Conservation (phyloP, 345 rosid species). For the Eucalyptus erythrocorys region DNA sequence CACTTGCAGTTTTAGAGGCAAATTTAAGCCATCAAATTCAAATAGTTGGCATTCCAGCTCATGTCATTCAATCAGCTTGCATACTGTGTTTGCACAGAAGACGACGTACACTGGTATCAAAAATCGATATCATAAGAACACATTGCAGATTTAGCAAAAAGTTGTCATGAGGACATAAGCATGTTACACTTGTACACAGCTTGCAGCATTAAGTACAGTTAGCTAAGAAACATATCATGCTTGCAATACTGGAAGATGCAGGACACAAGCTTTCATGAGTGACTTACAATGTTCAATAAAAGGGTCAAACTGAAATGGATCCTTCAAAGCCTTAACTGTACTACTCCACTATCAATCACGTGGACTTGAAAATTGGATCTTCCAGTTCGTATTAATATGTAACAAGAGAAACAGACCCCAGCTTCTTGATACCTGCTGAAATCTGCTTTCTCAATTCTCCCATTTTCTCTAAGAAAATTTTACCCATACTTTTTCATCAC, state of each 20-base stretch:
- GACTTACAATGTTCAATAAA: not conserved
- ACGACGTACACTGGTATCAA: too few species aligned
- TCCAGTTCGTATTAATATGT: not conserved
- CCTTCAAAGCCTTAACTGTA: not conserved
- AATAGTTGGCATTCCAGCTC: too few species aligned
- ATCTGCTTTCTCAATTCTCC: not conserved
- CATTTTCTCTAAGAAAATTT: not conserved
- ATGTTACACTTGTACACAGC: too few species aligned
- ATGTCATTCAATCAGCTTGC: too few species aligned
- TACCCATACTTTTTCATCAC: not conserved
- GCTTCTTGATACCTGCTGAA: too few species aligned
- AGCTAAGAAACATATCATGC: not conserved
- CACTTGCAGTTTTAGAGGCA: constrained; percentile 23
- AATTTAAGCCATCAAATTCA: too few species aligned
- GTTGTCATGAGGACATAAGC: too few species aligned
- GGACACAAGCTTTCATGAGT: not conserved
- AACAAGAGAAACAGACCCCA: not conserved
- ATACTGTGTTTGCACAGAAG: too few species aligned
- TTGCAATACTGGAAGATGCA: not conserved
- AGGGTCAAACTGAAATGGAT: not conserved
- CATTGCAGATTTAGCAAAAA: too few species aligned
- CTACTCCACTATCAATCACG: not conserved
- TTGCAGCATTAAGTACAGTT: too few species aligned
- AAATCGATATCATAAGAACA: too few species aligned
- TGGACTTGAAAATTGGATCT: not conserved